A percentile compares a stretch with the other conserved stretches of the same genome.
Evolutionary conservation across 805 yeast genomes (phyloP).

Genomic region (Suhomyces emberorum): DNA sequence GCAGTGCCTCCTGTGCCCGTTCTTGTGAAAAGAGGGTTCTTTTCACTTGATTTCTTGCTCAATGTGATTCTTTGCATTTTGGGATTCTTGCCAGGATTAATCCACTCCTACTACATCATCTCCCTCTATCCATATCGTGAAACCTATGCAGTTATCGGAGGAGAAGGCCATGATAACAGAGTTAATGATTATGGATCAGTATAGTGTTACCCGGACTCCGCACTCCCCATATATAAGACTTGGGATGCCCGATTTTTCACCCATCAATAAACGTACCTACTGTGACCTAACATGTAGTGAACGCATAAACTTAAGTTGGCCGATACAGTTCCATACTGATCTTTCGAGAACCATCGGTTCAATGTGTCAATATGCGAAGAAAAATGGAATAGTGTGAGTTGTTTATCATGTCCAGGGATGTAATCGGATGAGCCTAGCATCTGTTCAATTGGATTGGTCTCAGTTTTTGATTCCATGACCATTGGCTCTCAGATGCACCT

Average conservation of each 20-base stretch:
- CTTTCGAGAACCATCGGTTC: constrained; percentile 38
- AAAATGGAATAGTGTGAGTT: background rate
- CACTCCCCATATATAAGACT: background rate
- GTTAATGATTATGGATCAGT: constrained; percentile 11
- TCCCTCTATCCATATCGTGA: constrained; percentile 59
- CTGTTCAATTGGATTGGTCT: no score
- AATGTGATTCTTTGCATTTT: constrained; percentile 67
- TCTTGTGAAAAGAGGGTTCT: constrained; percentile 65
- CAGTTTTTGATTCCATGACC: no score
- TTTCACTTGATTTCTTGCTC: constrained; percentile 66
- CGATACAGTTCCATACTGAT: constrained; percentile 29
- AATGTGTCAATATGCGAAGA: constrained; percentile 50
- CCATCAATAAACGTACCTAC: background rate
- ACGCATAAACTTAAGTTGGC: constrained; percentile 48
- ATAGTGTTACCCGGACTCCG: background rate
- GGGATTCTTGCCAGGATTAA: constrained; percentile 74
- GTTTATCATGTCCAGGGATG: background rate
- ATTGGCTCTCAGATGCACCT: no score
- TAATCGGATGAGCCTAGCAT: no score
- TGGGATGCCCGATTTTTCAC: background rate
- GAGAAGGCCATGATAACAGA: constrained; percentile 28
- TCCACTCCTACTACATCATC: constrained; percentile 77
- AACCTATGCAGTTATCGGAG: constrained; percentile 23
- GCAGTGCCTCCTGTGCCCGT: constrained; percentile 79
- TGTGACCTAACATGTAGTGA: constrained; percentile 2